These are phyloP conservation scores for Eutrema yunnanense DNA, from an alignment of 345 rosid genomes.

Conservation along the genomic window DNA sequence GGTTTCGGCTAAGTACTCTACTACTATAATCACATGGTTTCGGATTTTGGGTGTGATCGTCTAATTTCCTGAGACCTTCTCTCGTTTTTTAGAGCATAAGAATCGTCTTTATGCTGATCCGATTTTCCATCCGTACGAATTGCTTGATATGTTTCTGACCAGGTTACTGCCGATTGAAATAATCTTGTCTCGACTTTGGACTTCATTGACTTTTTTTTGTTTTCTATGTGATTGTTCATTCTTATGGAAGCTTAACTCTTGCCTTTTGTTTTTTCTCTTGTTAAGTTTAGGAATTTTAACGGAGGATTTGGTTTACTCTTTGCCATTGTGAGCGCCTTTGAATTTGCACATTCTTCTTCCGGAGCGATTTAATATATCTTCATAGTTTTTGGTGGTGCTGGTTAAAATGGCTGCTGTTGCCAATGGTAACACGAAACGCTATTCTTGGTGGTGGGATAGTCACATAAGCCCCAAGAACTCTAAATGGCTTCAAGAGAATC, in stretches of 20 bases:
- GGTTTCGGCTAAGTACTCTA: background rate
- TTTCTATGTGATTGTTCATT: slow-evolving; percentile 3
- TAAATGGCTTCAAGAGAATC: slow-evolving; percentile 96
- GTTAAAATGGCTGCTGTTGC: slow-evolving; percentile 43
- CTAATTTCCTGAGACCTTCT: background rate
- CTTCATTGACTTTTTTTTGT: slow-evolving; percentile 29
- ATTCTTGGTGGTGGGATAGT: slow-evolving; percentile 99
- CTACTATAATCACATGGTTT: background rate
- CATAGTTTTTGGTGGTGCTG: slow-evolving; percentile 17
- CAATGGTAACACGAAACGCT: slow-evolving; percentile 50
- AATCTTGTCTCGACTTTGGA: slow-evolving; percentile 2
- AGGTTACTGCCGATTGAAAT: slow-evolving; percentile 9
- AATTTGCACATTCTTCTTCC: background rate
- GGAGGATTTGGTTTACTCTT: slow-evolving; percentile 1
- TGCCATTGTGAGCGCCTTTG: slow-evolving; percentile 1
- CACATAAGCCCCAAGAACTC: slow-evolving; percentile 92
- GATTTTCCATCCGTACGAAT: background rate
- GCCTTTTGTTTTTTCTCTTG: background rate
- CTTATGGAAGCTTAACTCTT: background rate
- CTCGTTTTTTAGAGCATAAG: background rate
- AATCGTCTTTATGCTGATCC: background rate
- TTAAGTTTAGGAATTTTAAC: background rate
- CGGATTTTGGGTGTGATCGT: background rate
- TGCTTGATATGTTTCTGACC: slow-evolving; percentile 6
- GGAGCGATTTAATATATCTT: background rate